Evolutionary conservation across 129 eudicot genomes (phyloP), one percentile per base, ranked within the genome.

Genomic region (Erigeron canadensis): DNA sequence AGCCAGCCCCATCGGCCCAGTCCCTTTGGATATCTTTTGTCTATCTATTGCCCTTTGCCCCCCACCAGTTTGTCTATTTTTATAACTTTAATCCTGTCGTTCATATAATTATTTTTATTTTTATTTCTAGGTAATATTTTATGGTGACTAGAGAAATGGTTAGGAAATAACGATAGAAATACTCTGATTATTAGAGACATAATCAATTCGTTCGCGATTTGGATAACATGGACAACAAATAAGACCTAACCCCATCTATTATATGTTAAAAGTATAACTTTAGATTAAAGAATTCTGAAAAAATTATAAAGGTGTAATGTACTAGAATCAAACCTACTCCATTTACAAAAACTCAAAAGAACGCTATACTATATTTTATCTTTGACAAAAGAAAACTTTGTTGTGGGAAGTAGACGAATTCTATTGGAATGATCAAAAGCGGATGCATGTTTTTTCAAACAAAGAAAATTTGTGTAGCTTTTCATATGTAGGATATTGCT

Each of bases 261-360:
- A 28, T 2, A 28, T 28, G 34, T 28, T 28, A 28, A 28, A 28
- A 28, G 34, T 28, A 38, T 6, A 41, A 53, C 10, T 64, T 73
- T 51, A 48, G 5, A 18, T 51, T 23, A 6, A 74, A 22, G 4
- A 8, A 40, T 61, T 74, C 17, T 23, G 9, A 0, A 2, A 3
- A 50, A 50, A 50, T 13, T 15, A 10, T 23, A 10, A 13, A 17
- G 46, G 9, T 57, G 10, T 61, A 8, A 77, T 70, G 50, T 61
- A 22, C 64, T 50, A 70, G 41, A 69, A 61, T 28, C 55, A 48
- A 76, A 15, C 67, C 81, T 45, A 77, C 81, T 77, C 63, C 58
- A 48, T 38, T 62, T 61, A 10, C 10, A 51, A 50, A 28, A 61
- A 40, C 19, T 9, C 44, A 59, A 75, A 76, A 60, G 54, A 22